Evolutionary conservation across 2,329 filamentous ascomycete genomes (phyloP), one percentile per base, ranked within the genome.

Genomic region (Aspergillus sp.): DNA sequence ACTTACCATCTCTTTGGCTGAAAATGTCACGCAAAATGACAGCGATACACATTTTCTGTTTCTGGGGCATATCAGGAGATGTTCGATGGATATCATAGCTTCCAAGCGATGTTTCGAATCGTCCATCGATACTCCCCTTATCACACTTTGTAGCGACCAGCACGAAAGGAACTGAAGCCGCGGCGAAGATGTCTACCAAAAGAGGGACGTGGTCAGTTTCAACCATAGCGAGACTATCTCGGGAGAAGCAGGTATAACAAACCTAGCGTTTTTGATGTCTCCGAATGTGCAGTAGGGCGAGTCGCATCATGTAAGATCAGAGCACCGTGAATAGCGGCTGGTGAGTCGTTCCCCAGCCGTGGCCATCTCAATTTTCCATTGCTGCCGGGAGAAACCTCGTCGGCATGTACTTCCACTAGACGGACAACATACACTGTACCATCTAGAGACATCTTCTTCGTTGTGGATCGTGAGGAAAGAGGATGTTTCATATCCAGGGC

Each of bases 141-240:
- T 97, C 93, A 79, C 91, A 96, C 80, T 97, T 97, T 73, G 88
- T 93, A 55, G 91, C 91, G 52, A 96, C 90, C 43, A 97, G 83
- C 61, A 93, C 83, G 53, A 89, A 89, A 8, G 93, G 91, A 40
- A 96, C 77, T 23, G 83, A 82, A 17, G 89, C 86, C 66, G 88
- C 89, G 57, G 86, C 84, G 52, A 96, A 81, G 43, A 88, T 87
- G 77, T 86, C 92, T 96, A 73, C 67, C 35, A 64, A 17, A 45
- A 45, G 53, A 41, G 50, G 55, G 50, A 51, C 37, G 14, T 15
- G 27, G 49, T 65, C 23, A 64, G 60, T 41, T 55, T 24, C 11
- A 31, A 21, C 4, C 4, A 27, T 19, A 53, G 14, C 5, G 27
- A 41, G 23, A 40, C 8, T 14, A 23, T 39, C 27, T 17, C 19